A percentile compares a stretch with the other conserved stretches of the same genome.
Conservation (phyloP, 208 protist species). For the Leishmania turanica region DNA sequence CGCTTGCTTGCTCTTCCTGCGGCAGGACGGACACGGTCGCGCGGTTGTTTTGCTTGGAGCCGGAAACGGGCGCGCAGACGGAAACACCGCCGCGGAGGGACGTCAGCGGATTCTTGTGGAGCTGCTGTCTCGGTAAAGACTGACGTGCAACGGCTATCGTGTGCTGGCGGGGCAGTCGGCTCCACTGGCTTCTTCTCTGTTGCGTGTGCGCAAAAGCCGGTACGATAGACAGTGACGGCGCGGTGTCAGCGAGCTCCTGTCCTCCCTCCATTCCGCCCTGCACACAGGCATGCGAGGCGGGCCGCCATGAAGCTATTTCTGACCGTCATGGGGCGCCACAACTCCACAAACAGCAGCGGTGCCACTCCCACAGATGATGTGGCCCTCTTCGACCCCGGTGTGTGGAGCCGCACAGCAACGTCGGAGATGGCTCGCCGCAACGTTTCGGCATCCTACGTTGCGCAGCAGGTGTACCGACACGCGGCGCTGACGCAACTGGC, state of each 20-base stretch:
- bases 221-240: no score
- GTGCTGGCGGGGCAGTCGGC: not conserved
- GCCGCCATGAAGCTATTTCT: conserved; percentile 17
- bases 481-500: conserved; percentile 11
- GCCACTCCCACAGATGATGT: conserved; percentile 4
- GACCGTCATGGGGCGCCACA: not conserved
- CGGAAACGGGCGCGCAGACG: not conserved
- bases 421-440: conserved; percentile 2
- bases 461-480: conserved; percentile 11
- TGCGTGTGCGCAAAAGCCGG: not conserved
- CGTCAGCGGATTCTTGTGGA: not conserved
- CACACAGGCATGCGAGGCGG: not conserved
- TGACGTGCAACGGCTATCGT: not conserved
- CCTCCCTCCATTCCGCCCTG: not conserved
- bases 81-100: not conserved
- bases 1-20: not conserved
- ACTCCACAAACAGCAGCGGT: not conserved
- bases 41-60: not conserved
- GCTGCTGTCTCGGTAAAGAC: not conserved
- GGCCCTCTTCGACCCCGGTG: conserved; percentile 17
- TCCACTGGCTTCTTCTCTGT: not conserved
- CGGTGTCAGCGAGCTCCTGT: not conserved
- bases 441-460: conserved; percentile 18
- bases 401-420: conserved; percentile 23
- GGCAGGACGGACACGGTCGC: no score